Percentiles rank a stretch among this genome's conserved stretches.
Evolutionary conservation across 805 yeast species (phyloP).

Genomic region (Brettanomyces anomalus): DNA sequence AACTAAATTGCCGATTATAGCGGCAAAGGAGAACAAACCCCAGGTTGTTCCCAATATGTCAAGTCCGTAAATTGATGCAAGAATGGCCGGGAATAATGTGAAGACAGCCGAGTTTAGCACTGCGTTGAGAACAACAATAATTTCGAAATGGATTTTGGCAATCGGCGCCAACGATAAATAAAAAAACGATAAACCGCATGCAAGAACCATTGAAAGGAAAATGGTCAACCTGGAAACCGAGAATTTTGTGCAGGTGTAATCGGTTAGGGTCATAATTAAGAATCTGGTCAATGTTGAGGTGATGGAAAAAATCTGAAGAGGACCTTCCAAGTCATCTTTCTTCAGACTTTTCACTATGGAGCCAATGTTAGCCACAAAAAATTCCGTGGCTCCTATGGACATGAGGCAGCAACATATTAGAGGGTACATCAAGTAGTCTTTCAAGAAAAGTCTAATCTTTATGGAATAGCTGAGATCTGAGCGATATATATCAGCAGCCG

Average conservation of each 20-base stretch:
- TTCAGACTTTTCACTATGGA: constrained; percentile 21
- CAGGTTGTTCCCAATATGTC: constrained; percentile 86
- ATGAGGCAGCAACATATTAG: constrained; percentile 55
- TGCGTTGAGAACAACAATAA: constrained; percentile 20
- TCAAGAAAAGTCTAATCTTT: constrained; percentile 22
- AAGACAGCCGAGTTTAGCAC: constrained; percentile 64
- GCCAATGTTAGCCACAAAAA: constrained; percentile 78
- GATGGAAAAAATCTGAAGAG: constrained; percentile 32
- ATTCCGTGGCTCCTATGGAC: constrained; percentile 77
- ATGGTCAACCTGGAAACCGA: constrained; percentile 22
- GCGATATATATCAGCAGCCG: background rate
- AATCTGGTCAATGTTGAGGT: constrained; percentile 68
- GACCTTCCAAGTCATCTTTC: constrained; percentile 11
- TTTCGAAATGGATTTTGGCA: constrained; percentile 11
- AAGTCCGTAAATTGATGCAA: constrained; percentile 80
- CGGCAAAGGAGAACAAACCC: constrained; percentile 84
- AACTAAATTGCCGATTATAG: constrained; percentile 29
- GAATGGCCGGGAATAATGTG: constrained; percentile 78
- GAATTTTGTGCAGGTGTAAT: constrained; percentile 34
- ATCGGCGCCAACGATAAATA: constrained; percentile 22
- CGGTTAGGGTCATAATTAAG: constrained; percentile 59
- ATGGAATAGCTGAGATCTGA: constrained; percentile 6
- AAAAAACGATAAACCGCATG: constrained; percentile 22
- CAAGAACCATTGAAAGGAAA: constrained; percentile 15
- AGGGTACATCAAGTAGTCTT: constrained; percentile 57